Evolutionary conservation across 768 basidiomycete species (phyloP).

Genomic region (Tricholoma terreum): DNA sequence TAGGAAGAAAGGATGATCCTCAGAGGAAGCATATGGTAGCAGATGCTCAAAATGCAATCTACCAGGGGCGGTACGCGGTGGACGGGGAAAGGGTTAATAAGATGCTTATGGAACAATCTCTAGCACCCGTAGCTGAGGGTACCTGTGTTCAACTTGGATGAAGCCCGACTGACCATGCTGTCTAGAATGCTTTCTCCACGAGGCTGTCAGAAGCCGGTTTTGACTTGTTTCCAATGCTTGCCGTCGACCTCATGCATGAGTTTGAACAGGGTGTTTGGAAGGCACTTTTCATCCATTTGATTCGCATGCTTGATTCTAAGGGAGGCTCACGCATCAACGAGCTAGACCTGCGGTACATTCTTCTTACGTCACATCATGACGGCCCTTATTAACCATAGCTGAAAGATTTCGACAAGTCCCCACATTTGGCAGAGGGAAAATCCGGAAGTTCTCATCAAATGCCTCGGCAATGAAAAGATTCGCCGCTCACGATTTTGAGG

Average conservation of each 20-base stretch:
- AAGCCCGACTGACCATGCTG: neutral
- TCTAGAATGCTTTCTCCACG: too few species aligned
- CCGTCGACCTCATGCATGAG: too few species aligned
- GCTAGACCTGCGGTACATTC: neutral
- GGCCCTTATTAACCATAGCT: constrained; percentile 2
- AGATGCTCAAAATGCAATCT: constrained; percentile 21
- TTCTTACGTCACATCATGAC: neutral
- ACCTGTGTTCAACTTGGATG: neutral
- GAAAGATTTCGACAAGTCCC: too few species aligned
- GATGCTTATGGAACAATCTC: constrained; percentile 22
- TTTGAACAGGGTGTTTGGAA: too few species aligned
- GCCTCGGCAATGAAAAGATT: constrained; percentile 25
- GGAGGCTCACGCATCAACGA: neutral
- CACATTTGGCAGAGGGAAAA: constrained; percentile 6
- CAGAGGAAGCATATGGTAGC: constrained; percentile 8
- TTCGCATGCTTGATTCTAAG: neutral
- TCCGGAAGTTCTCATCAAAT: constrained; percentile 21
- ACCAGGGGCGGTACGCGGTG: constrained; percentile 22
- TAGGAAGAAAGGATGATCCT: constrained; percentile 5
- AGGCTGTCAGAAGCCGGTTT: too few species aligned
- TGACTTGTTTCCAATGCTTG: too few species aligned
- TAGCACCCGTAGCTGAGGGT: neutral
- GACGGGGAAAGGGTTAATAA: constrained; percentile 21
- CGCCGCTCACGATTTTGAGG: too few species aligned
- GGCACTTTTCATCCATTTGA: too few species aligned